Conservation (phyloP, 495 filamentous ascomycete genomes). For the Xanthoparmelia taractica region DNA sequence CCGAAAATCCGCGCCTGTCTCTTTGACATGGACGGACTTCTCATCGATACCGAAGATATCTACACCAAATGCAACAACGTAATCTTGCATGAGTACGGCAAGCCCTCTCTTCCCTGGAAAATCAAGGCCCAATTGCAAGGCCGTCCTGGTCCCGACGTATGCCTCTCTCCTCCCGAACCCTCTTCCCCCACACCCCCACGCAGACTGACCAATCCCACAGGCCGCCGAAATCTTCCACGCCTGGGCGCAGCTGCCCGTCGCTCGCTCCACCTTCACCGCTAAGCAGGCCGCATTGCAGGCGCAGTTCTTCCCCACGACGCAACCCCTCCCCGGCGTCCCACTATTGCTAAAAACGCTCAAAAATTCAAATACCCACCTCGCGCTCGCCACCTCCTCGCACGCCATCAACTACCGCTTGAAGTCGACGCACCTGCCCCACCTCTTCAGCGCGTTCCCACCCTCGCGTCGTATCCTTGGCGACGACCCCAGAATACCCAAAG, state of each 20-base stretch:
- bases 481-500: conserved; percentile 68
- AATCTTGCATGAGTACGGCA: conserved; percentile 65
- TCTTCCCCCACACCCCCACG: conserved; percentile 22
- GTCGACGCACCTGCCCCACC: conserved; percentile 58
- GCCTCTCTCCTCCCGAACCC: conserved; percentile 32
- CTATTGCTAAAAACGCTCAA: conserved; percentile 52
- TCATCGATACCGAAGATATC: conserved; percentile 88
- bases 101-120: conserved; percentile 72
- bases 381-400: conserved; percentile 77
- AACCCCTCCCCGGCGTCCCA: conserved; percentile 71
- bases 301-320: conserved; percentile 61
- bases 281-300: conserved; percentile 55
- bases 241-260: conserved; percentile 84
- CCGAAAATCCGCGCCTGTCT: conserved; percentile 85
- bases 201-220: conserved; percentile 28
- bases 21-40: conserved; percentile 97
- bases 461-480: conserved; percentile 74
- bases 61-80: conserved; percentile 80
- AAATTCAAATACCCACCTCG: conserved; percentile 60
- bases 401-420: conserved; percentile 68
- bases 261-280: conserved; percentile 51
- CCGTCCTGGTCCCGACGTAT: conserved; percentile 66
- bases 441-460: conserved; percentile 66
- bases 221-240: conserved; percentile 56
- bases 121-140: conserved; percentile 95